phyloP scores from a whole-genome alignment of 768 basidiomycete genomes.

The Pleurotus eryngii region DNA sequence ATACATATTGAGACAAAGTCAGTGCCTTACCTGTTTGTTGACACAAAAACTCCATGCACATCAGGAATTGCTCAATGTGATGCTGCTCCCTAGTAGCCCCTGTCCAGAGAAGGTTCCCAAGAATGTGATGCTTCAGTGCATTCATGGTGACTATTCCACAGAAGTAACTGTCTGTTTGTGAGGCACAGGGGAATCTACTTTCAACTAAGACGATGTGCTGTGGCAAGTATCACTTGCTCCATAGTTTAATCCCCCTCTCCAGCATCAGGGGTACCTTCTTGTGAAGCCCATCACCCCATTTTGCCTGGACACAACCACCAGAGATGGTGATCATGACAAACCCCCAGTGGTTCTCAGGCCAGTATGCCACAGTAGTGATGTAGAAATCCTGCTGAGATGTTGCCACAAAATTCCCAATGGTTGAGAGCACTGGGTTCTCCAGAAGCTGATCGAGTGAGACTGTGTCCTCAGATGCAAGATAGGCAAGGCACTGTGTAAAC shows the following conservation, averaged over 20 bases:
- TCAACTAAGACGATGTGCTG: not conserved
- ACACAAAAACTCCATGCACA: not conserved
- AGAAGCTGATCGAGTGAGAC: not conserved
- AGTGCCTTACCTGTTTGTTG: too few relatives aligned
- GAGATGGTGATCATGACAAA: not conserved
- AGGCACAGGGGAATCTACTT: not conserved
- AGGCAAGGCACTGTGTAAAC: not conserved
- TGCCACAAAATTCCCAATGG: not conserved
- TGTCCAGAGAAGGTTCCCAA: not conserved
- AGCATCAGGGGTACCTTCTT: conserved; percentile 2
- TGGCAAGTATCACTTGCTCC: not conserved
- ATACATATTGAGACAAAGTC: too few relatives aligned
- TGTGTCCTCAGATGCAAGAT: not conserved
- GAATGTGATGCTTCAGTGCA: not conserved
- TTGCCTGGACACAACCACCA: not conserved
- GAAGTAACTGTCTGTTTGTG: not conserved
- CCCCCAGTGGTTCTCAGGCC: conserved; percentile 9
- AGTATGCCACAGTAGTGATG: not conserved
- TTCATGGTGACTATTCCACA: not conserved
- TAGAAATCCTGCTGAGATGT: not conserved
- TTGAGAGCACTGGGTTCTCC: not conserved
- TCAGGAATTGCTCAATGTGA: not conserved
- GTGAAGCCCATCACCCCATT: conserved; percentile 8
- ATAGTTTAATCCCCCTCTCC: not conserved
- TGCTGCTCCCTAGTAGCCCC: not conserved